phyloP scores from a whole-genome alignment of 1,284 basidiomycete genomes.

The Naganishia cerealis region DNA sequence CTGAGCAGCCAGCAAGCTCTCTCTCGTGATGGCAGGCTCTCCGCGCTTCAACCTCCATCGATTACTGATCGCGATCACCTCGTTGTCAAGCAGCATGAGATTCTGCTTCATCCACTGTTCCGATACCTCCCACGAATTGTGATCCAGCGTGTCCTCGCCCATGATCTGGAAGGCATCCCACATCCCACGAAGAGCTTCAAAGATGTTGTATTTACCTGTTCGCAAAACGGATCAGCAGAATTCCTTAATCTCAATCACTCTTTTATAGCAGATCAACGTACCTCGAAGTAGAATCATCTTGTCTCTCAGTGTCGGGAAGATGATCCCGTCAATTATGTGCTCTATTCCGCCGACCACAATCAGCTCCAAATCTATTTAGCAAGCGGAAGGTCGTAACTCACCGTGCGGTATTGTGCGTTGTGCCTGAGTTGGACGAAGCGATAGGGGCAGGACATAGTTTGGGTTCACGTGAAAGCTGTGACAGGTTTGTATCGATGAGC shows the following conservation, averaged over 20 bases:
- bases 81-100: slow-evolving; percentile 48
- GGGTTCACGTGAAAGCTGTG: slow-evolving; percentile 56
- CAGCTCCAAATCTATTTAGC: slow-evolving; percentile 11
- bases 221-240: neutral
- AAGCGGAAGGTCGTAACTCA: neutral
- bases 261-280: slow-evolving; percentile 45
- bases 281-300: slow-evolving; percentile 82
- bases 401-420: slow-evolving; percentile 82
- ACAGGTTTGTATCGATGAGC: slow-evolving; percentile 4
- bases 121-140: slow-evolving; percentile 81
- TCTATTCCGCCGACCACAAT: slow-evolving; percentile 56
- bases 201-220: slow-evolving; percentile 47
- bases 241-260: slow-evolving; percentile 4
- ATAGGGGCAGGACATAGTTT: slow-evolving; percentile 81
- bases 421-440: slow-evolving; percentile 76
- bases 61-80: slow-evolving; percentile 50
- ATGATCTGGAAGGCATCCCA: slow-evolving; percentile 33
- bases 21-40: slow-evolving; percentile 37
- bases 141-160: slow-evolving; percentile 76
- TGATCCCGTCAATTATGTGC: slow-evolving; percentile 81
- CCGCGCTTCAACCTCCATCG: slow-evolving; percentile 44
- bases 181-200: slow-evolving; percentile 43
- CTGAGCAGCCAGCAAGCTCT: slow-evolving; percentile 15
- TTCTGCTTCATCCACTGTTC: slow-evolving; percentile 68
- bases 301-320: slow-evolving; percentile 82